A percentile compares a stretch with the other conserved stretches of the same genome.
Evolutionary conservation across 768 basidiomycete species (phyloP).

Genomic region (Asterophora parasitica): DNA sequence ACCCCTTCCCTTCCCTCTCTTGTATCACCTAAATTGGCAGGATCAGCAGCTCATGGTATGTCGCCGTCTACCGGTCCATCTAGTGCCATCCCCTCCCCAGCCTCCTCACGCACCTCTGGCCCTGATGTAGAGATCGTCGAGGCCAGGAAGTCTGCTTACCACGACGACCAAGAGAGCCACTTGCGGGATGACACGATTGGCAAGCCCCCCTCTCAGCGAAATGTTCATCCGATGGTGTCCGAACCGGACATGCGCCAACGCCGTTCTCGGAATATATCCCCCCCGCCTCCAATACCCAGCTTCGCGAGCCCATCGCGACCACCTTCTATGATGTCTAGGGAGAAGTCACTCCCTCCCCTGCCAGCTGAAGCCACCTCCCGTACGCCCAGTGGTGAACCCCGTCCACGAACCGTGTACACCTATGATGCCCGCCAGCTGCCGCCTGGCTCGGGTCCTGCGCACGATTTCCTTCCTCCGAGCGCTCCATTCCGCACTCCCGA

Average conservation of each 20-base stretch:
- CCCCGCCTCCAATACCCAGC: slow-evolving; percentile 25
- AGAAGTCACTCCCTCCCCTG: slow-evolving; percentile 77
- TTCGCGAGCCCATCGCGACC: slow-evolving; percentile 14
- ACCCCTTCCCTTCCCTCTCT: slow-evolving; percentile 65
- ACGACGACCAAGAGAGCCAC: slow-evolving; percentile 40
- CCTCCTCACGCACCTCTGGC: slow-evolving; percentile 62
- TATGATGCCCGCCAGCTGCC: slow-evolving; percentile 51
- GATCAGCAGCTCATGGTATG: slow-evolving; percentile 52
- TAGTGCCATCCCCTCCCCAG: slow-evolving; percentile 70
- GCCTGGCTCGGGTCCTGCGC: slow-evolving; percentile 36
- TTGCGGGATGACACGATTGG: slow-evolving; percentile 29
- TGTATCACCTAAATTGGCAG: slow-evolving; percentile 47
- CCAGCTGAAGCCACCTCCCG: slow-evolving; percentile 47
- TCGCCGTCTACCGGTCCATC: slow-evolving; percentile 75
- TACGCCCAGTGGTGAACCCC: slow-evolving; percentile 37
- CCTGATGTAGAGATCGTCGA: slow-evolving; percentile 49
- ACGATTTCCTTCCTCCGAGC: slow-evolving; percentile 57
- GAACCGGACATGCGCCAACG: slow-evolving; percentile 60
- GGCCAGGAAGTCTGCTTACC: slow-evolving; percentile 33
- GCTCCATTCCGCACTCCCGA: slow-evolving; percentile 59
- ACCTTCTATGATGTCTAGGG: slow-evolving; percentile 36
- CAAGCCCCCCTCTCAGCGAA: slow-evolving; percentile 28
- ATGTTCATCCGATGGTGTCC: slow-evolving; percentile 51
- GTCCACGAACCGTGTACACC: slow-evolving; percentile 64
- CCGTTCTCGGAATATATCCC: slow-evolving; percentile 26